Evolutionary conservation across 768 basidiomycete species (phyloP), one percentile per base, ranked within the genome.

Genomic region (Artomyces pyxidatus): DNA sequence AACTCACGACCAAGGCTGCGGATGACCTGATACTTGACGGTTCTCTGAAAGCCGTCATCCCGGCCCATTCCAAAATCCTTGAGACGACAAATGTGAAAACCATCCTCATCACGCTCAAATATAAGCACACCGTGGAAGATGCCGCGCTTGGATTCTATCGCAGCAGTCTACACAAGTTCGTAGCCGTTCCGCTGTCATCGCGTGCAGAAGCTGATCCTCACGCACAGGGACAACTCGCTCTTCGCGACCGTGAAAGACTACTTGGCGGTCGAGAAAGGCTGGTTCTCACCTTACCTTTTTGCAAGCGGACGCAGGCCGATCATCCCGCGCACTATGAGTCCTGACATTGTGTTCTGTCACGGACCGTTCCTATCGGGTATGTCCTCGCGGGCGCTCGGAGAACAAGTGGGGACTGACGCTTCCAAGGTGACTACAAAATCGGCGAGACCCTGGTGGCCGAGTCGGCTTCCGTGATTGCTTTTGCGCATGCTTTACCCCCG

Each of bases 211-310:
- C 25, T 41, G 45, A 43, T 32, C n/a, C 42, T 28, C 52, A 27
- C 53, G 49, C 30, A 12, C 46, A 79, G 77, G 48, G 79, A 82
- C 56, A 55, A 63, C n/a, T 78, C 78, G 4, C 63, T 83, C 14
- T 83, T 83, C 54, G 64, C 81, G 30, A 67, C 69, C 7, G 76
- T 85, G 17, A 81, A 75, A 56, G 80, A 81, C 46, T 83, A 82
- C 49, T 64, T 83, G 38, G 71, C 78, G 3, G 65, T 78, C 3
- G 76, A 79, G 62, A 81, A 83, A 61, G 81, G 80, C 12, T 82
- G 83, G 81, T 82, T 83, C 63, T 77, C 74, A 11, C 80, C 80
- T 0, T 81, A 82, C 58, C 66, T 82, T 2, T 83, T 80, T 58
- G 79, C 80, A 4, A 81, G 78, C 49, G 71, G 70, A 3, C 71